Base-by-base conservation (phyloP, 176 grass and related monocot genomes). In the Saccharum spontaneum region DNA sequence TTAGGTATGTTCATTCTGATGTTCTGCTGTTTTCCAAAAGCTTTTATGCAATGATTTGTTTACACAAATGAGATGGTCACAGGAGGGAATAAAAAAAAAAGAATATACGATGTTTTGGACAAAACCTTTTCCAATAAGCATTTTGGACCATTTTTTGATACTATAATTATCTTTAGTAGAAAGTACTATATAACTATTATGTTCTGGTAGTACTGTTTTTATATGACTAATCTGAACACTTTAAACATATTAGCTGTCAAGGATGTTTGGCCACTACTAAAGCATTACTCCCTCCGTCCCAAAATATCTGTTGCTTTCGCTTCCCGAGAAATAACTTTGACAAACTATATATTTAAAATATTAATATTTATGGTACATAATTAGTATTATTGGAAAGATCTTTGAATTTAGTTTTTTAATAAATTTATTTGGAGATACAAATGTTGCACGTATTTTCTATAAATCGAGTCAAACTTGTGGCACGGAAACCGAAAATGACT, bases 1-100 rank as follows among this genome's bases (percentile, higher is more conserved):
- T 97, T 83, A 91, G 97, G 97, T 99, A 90, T 12, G 84, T 69
- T 82, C 24, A 6, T 81, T 49, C 69, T 69, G 44, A 63, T 79
- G 74, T 54, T 82, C 61, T 54, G 30, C 16, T 33, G 40, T 33
- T 79, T 28, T 64, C 37, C 22, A 76, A 76, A 75, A 62, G 18
- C 40, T 90, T 48, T 59, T 12, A 59, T 74, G 37, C 37, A 75
- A 67, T 81, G 24, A 26, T 90, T 79, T 66, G 31, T 83, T 74
- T 86, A 73, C 49, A 75, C 1, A 31, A 48, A 79, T 30, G 40
- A 10, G 44, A 41, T 67, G 15, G 31, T 52, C 28, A 71, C 41
- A 17, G 14, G n/a, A 45, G 73, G 43, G 50, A 79, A 73, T 73
- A 11, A 44, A 11, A 33, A 11, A 33, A 28, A 20, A 67, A 67